Conservation (phyloP, 176 grass and related monocot species). For the Carex kokanica region DNA sequence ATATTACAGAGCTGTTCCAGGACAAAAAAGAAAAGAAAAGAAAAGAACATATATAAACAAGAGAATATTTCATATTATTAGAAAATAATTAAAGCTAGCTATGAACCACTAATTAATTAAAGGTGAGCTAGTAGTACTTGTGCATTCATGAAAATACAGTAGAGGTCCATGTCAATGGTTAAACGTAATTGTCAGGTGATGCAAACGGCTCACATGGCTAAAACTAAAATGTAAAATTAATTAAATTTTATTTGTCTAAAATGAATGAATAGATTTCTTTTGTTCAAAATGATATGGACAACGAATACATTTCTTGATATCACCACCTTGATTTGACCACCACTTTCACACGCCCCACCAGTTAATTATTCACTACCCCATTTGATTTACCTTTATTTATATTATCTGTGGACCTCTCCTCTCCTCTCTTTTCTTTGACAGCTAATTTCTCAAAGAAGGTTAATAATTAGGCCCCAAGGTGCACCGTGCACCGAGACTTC, state of each 20-base stretch:
- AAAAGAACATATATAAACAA: neutral
- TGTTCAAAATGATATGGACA: neutral
- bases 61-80: no score
- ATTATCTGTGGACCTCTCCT: neutral
- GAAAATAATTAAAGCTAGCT: no score
- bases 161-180: neutral
- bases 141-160: neutral
- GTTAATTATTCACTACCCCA: neutral
- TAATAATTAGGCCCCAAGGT: neutral
- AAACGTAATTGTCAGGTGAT: slow-evolving; percentile 4
- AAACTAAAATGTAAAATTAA: neutral
- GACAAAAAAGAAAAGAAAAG: neutral
- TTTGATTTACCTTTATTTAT: neutral
- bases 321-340: neutral
- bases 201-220: neutral
- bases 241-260: neutral
- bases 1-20: no score
- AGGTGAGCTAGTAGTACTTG: neutral
- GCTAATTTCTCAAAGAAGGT: neutral
- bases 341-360: neutral
- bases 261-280: neutral
- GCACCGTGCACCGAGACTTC: neutral
- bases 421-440: neutral
- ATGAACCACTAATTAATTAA: neutral
- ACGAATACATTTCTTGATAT: neutral